phyloP scores from a whole-genome alignment of 2,329 filamentous ascomycete genomes.

The Hymenoscyphus infarciens region DNA sequence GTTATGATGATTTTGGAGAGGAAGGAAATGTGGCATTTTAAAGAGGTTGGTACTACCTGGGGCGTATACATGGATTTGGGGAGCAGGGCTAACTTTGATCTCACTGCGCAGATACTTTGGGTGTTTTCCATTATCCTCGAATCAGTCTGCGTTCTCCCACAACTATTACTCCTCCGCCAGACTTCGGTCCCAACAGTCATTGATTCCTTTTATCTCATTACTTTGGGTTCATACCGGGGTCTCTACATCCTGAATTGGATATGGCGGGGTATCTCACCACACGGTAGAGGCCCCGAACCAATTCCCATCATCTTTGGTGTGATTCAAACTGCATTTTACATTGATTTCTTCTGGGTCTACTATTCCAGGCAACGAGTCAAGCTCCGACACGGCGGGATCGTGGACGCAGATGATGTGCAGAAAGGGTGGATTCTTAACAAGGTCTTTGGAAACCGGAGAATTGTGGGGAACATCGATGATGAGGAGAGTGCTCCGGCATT shows the following conservation, averaged over 20 bases:
- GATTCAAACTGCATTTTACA: constrained; percentile 83
- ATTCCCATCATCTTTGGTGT: constrained; percentile 82
- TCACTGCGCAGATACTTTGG: constrained; percentile 64
- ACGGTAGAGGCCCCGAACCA: constrained; percentile 60
- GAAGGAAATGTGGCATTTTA: constrained; percentile 45
- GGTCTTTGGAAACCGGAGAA: constrained; percentile 67
- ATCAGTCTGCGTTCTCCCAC: constrained; percentile 84
- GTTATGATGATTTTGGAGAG: constrained; percentile 64
- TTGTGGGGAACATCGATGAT: constrained; percentile 40
- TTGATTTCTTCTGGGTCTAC: constrained; percentile 97
- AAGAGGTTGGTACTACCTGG: constrained; percentile 44
- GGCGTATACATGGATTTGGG: no score
- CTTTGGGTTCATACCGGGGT: constrained; percentile 81
- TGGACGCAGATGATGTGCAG: constrained; percentile 84
- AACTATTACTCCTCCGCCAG: constrained; percentile 86
- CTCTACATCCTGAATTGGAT: constrained; percentile 95
- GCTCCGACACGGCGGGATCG: constrained; percentile 80
- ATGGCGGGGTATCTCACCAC: constrained; percentile 57
- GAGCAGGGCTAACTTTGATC: not conserved
- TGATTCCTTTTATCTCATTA: constrained; percentile 90
- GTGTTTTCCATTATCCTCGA: constrained; percentile 89
- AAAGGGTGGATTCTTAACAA: constrained; percentile 80
- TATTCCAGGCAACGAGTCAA: constrained; percentile 91
- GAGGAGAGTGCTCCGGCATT: constrained; percentile 27
- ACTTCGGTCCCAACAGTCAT: constrained; percentile 96